Percentiles rank a stretch among this genome's conserved stretches.
Conservation (phyloP, 2,329 filamentous ascomycete species). For the Calonectria naviculata region DNA sequence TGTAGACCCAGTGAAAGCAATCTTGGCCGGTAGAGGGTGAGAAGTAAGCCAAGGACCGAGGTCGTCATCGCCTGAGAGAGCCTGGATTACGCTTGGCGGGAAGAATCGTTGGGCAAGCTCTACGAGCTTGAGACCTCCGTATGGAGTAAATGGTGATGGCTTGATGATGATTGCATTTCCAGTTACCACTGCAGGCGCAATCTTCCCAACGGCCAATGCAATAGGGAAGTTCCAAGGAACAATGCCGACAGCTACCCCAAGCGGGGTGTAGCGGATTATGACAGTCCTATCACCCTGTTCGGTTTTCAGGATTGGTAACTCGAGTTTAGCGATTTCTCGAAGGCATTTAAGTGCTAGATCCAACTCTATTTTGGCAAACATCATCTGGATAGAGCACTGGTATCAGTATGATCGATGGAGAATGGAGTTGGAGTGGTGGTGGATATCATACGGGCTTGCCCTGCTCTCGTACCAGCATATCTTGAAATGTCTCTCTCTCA, state of each 20-base stretch:
- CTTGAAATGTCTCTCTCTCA: no score
- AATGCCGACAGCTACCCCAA: constrained; percentile 59
- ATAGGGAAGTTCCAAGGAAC: constrained; percentile 69
- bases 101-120: constrained; percentile 69
- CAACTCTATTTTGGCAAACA: no score
- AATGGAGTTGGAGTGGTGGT: no score
- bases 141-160: constrained; percentile 68
- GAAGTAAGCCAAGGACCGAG: constrained; percentile 68
- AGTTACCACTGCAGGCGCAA: constrained; percentile 66
- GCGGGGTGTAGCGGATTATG: constrained; percentile 45
- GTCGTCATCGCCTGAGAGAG: constrained; percentile 68
- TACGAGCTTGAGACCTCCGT: constrained; percentile 67
- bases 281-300: no score
- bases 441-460: no score
- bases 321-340: no score
- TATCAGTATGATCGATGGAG: no score
- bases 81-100: constrained; percentile 72
- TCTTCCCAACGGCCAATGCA: constrained; percentile 61
- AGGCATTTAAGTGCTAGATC: no score
- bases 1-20: constrained; percentile 72
- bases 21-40: no score
- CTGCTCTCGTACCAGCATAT: no score
- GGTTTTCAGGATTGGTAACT: no score
- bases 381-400: no score
- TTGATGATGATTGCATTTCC: constrained; percentile 68